Base-by-base conservation (phyloP, 495 filamentous ascomycete genomes). In the Hypoxylon cercidicola region DNA sequence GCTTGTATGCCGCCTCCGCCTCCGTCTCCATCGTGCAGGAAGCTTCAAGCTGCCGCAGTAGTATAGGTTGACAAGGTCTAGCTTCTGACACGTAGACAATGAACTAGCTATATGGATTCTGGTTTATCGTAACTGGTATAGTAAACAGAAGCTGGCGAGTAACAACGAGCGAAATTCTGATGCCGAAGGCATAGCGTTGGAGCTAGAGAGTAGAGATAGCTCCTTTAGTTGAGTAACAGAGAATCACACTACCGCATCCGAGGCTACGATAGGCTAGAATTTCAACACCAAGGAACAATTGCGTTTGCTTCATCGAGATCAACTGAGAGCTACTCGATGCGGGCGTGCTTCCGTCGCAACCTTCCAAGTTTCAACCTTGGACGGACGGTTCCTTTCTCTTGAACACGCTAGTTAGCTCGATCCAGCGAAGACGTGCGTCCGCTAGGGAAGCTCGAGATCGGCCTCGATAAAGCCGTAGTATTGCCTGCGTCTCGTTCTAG, bases 31-130 rank as follows among this genome's bases (percentile, higher is more conserved):
- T 56, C 21, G 45, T 56, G 55, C 49, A 56, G 30, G 55, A 44
- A 55, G 25, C 60, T 47, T 44, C 55, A 56, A 68, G 28, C 18
- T 37, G 45, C 19, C 19, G 45, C 28, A 25, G 40, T 60, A 48
- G 28, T 43, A 41, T 18, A 35, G 50, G 46, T 9, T 20, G 15
- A 16, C 15, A 18, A 64, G 28, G 23, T 23, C 46, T 15, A 45
- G 28, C 12, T 15, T 48, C 25, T 39, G 20, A 35, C 20, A 45
- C 37, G 41, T 40, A 39, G 39, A 55, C 12, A 51, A 37, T 48
- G n/a, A n/a, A n/a, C n/a, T 30, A 50, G n/a, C 43, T 25, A 40
- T 45, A 43, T 49, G 59, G 48, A 23, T 53, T 30, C 43, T 21
- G 15, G 21, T 44, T 20, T 7, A 10, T 57, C 43, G 37, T 35